Evolutionary conservation across 768 basidiomycete species (phyloP), one percentile per base, ranked within the genome.

Genomic region (Rhodotorula babjevae): DNA sequence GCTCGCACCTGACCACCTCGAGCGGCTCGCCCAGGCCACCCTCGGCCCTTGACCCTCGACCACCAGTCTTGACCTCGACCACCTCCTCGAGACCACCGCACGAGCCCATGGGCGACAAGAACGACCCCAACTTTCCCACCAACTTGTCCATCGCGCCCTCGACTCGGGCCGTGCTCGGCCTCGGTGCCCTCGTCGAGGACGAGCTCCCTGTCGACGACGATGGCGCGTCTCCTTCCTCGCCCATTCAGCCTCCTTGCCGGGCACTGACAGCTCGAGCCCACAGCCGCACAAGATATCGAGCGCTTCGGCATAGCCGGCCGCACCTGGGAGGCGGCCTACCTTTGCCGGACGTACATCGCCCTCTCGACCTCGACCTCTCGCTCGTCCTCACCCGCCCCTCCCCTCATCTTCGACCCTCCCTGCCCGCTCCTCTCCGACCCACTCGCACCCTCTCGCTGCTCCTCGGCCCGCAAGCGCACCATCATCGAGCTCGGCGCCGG

Each of bases 401-500:
- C 80, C 66, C 73, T 85, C 0, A 27, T 56, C 21, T 69, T 69
- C 58, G 64, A 67, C n/a, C 70, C 74, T 1, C 65, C 70, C 3
- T 62, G 47, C 31, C 67, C 67, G 15, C 62, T 47, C 68, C 70
- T n/a, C 2, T 46, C 44, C 36, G 12, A 46, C 44, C 44, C 12
- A 9, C 62, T 59, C 33, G 40, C 60, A 10, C 16, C 1, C 83
- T 87, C 59, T 50, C 2, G 61, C 21, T 9, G 36, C 62, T 87
- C 19, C 78, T 93, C 61, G 91, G 92, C 44, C 82, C 89, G 27
- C 47, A 63, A 55, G 23, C 63, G 72, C 3, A 71, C 66, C 11
- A 75, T 88, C 23, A 79, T 95, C 63, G 92, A 94, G 81, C 84
- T 93, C 10, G 92, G 92, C 19, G 89, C 91, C 19, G 91, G 93